Conservation (phyloP, 306 rosid species). For the Dryas alaskensis region DNA sequence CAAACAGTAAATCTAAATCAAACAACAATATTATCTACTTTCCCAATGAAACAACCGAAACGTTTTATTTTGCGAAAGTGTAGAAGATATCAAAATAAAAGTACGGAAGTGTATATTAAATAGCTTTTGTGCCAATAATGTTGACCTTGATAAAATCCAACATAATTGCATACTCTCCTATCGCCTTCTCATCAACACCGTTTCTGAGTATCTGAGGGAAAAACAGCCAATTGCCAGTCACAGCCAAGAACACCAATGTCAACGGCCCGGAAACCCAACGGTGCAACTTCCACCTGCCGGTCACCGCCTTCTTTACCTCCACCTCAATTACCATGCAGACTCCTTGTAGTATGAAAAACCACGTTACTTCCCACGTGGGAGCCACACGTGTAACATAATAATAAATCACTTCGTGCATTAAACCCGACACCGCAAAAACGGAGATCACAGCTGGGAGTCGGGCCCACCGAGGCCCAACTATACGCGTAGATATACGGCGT, state of each 20-base stretch:
- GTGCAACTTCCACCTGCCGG: slow-evolving; percentile 40
- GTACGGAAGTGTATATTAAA: background rate
- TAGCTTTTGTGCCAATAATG: background rate
- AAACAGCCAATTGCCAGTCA: slow-evolving; percentile 51
- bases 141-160: slow-evolving; percentile 21
- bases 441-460: slow-evolving; percentile 15
- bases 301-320: slow-evolving; percentile 38
- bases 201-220: slow-evolving; percentile 57
- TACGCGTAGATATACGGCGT: fast-evolving
- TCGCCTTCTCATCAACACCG: slow-evolving; percentile 37
- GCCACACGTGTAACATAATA: slow-evolving; percentile 51
- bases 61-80: too few relatives aligned
- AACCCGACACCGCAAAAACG: slow-evolving; percentile 49
- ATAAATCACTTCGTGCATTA: slow-evolving; percentile 64
- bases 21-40: too few relatives aligned
- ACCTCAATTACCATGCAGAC: slow-evolving; percentile 45
- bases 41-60: too few relatives aligned
- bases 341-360: slow-evolving; percentile 64
- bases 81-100: too few relatives aligned
- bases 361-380: slow-evolving; percentile 88
- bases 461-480: slow-evolving; percentile 30
- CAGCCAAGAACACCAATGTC: slow-evolving; percentile 42
- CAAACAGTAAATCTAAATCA: too few relatives aligned
- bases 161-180: slow-evolving; percentile 39
- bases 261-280: slow-evolving; percentile 32